Evolutionary conservation across 352 stramenopile species (phyloP).

Genomic region (Aphanomyces invadans): DNA sequence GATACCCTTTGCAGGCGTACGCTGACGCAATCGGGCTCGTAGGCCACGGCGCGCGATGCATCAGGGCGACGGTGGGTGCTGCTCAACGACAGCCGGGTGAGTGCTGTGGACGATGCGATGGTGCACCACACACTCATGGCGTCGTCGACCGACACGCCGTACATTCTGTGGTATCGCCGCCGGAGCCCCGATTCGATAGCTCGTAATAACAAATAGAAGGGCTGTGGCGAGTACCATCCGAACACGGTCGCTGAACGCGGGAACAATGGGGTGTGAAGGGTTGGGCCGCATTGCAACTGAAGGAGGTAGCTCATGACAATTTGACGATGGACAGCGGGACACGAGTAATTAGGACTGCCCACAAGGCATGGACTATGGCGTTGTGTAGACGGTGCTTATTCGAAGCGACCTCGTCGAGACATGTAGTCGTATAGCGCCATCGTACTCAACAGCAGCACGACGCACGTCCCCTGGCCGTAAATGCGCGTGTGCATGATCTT

Average conservation of each 20-base stretch:
- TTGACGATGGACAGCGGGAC: neutral
- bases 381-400: too few species aligned
- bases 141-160: slow-evolving; percentile 20
- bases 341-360: neutral
- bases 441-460: slow-evolving; percentile 60
- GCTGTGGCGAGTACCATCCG: too few species aligned
- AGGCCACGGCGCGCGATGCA: too few species aligned
- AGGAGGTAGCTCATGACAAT: too few species aligned
- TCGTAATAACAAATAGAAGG: too few species aligned
- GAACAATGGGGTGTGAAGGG: too few species aligned
- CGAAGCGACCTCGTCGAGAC: slow-evolving; percentile 58
- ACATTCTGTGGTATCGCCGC: slow-evolving; percentile 11
- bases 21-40: too few species aligned
- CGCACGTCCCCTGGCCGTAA: slow-evolving; percentile 67
- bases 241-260: too few species aligned
- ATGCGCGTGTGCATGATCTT: slow-evolving; percentile 85
- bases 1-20: neutral
- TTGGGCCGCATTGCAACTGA: too few species aligned
- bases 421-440: slow-evolving; percentile 85
- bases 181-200: too few species aligned
- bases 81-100: slow-evolving; percentile 23
- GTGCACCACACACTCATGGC: slow-evolving; percentile 5
- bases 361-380: too few species aligned
- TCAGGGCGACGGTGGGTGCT: slow-evolving; percentile 1
- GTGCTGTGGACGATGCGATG: neutral